These are phyloP conservation scores for Iris macrosiphon DNA, from an alignment of 106 monocot species.

Conservation along the genomic window DNA sequence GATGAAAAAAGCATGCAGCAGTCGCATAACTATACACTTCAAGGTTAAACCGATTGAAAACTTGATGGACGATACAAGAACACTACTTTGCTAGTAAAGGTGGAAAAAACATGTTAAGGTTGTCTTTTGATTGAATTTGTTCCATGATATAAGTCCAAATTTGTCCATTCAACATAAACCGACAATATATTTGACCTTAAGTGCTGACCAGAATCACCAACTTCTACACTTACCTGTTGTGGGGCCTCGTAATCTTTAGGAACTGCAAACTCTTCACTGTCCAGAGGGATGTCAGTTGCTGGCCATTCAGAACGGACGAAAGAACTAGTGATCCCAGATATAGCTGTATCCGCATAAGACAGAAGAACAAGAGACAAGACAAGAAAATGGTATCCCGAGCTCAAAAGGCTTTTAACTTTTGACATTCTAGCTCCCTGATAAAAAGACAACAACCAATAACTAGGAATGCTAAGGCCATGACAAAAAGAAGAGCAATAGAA, in stretches of 20 bases:
- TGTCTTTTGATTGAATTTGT: too few relatives aligned
- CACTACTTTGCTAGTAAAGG: too few relatives aligned
- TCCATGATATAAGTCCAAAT: too few relatives aligned
- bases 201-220: neutral
- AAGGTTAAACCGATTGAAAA: too few relatives aligned
- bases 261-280: conserved; percentile 64
- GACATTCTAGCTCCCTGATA: conserved; percentile 1
- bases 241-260: conserved; percentile 85
- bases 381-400: conserved; percentile 8
- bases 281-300: conserved; percentile 84
- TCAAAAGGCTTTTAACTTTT: conserved; percentile 1
- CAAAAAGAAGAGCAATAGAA: too few relatives aligned
- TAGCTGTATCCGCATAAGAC: conserved; percentile 25
- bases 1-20: too few relatives aligned
- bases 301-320: conserved; percentile 75
- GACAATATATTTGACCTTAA: neutral
- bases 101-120: too few relatives aligned
- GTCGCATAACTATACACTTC: too few relatives aligned
- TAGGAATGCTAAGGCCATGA: too few relatives aligned
- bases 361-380: conserved; percentile 29
- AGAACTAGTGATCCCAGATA: conserved; percentile 62
- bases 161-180: too few relatives aligned
- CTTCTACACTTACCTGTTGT: conserved; percentile 52
- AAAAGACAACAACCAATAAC: neutral
- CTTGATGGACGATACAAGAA: too few relatives aligned